Evolutionary conservation across 768 basidiomycete genomes (phyloP).

Genomic region (Leucocoprinus leucothites): DNA sequence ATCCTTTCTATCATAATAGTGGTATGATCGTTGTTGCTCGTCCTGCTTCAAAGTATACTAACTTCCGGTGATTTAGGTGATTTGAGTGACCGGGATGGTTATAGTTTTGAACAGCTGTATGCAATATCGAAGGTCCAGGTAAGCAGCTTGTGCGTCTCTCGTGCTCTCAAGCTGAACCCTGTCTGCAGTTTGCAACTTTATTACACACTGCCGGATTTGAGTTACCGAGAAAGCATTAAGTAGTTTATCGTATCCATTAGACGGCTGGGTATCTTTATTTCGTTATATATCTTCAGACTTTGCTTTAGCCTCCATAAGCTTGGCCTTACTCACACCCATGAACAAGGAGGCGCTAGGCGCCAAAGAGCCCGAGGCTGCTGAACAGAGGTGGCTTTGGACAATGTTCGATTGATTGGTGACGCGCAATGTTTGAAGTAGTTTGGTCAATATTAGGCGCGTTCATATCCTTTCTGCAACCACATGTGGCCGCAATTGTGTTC

Average conservation of each 20-base stretch:
- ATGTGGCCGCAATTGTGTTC: background rate
- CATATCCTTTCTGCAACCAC: background rate
- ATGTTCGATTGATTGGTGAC: background rate
- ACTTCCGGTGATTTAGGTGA: slow-evolving; percentile 48
- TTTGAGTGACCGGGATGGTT: slow-evolving; percentile 73
- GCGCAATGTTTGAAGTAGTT: slow-evolving; percentile 10
- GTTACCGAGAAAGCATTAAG: slow-evolving; percentile 14
- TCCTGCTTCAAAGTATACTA: background rate
- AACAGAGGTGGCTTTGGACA: no score
- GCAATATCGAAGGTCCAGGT: slow-evolving; percentile 89
- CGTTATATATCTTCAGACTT: no score
- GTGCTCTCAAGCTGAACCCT: background rate
- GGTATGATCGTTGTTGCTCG: slow-evolving; percentile 32
- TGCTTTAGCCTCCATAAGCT: no score
- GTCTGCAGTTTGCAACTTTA: slow-evolving; percentile 60
- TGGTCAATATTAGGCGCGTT: background rate
- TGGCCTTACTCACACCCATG: no score
- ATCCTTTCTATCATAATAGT: slow-evolving; percentile 89
- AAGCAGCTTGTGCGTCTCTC: slow-evolving; percentile 16
- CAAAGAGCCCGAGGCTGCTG: no score
- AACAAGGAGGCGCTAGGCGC: no score
- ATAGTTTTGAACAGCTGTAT: slow-evolving; percentile 78
- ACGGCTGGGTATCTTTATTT: no score
- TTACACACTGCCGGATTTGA: slow-evolving; percentile 69
- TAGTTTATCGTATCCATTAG: background rate